A percentile compares a stretch with the other conserved stretches of the same genome.
Conservation (phyloP, 306 rosid genomes). For the Rubus idaeus region DNA sequence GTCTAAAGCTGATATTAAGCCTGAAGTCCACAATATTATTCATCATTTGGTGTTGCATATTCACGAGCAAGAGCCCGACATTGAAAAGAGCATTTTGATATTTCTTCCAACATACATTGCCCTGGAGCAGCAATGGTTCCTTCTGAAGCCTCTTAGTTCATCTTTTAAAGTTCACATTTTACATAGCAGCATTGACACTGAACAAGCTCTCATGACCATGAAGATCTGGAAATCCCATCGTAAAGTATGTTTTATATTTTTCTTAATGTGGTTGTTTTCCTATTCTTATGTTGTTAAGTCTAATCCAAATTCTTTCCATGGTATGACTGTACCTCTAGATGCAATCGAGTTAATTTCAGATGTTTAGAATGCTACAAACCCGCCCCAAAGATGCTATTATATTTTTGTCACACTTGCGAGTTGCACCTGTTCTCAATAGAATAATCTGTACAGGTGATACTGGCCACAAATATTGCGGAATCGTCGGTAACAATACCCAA, state of each 20-base stretch:
- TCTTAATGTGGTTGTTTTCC: background rate
- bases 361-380: background rate
- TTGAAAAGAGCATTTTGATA: constrained; percentile 83
- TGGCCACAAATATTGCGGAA: constrained; percentile 93
- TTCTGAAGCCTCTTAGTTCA: constrained; percentile 62
- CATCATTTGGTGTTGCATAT: constrained; percentile 71
- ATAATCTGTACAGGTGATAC: constrained; percentile 57
- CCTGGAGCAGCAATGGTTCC: constrained; percentile 77
- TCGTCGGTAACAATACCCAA: constrained; percentile 94
- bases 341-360: constrained; percentile 1
- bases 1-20: constrained; percentile 38
- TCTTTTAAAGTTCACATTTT: constrained; percentile 73
- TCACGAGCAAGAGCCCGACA: constrained; percentile 70
- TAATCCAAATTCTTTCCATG: background rate
- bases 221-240: constrained; percentile 80
- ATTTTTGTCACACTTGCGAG: constrained; percentile 12
- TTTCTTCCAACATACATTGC: constrained; percentile 89
- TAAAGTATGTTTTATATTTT: constrained; percentile 45
- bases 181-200: constrained; percentile 87
- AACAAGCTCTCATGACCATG: constrained; percentile 81
- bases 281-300: background rate
- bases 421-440: constrained; percentile 22
- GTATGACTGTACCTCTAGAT: background rate
- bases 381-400: background rate
- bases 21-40: constrained; percentile 60